Base-by-base conservation (phyloP, 768 basidiomycete genomes). In the Tricholoma flavovirens region DNA sequence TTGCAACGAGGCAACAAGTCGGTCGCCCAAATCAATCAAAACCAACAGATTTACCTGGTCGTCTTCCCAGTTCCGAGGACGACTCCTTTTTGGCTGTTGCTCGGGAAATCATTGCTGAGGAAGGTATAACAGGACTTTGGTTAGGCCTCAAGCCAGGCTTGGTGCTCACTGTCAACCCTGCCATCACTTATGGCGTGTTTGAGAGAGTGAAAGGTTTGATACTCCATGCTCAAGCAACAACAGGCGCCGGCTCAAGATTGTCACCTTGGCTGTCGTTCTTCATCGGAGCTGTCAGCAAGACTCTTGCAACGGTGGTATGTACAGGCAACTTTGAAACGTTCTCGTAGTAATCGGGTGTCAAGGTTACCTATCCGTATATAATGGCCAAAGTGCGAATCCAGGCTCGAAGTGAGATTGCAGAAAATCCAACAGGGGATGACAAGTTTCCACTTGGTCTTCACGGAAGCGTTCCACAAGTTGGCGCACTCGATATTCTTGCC, bases 301-400 rank as follows among this genome's bases (percentile, higher is more conserved):
- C 90, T 4, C 79, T 99, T 52, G 97, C 97, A 9, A 99, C 97
- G 2, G 77, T 99, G 33, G 97, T 96, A 70, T 56, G 88, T 80
- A 17, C 49, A 42, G 33, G 11, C 33, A 54, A 30, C 3, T 49
- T 49, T 38, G 19, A 52, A 26, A 48, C 57, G 5, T 33, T 60
- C 35, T 26, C 50, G 48, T 33, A 51, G 24, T 53, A 7, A 26
- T 32, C 26, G 35, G 30, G 19, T 17, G 15, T 49, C 19, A 62
- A 94, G 93, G 90, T 93, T 26, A 96, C 93, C 2, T 96, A 95
- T 66, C 93, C 93, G 0, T 94, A 95, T 67, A 94, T 94, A 62
- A 93, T 93, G 90, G 91, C 90, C 48, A 98, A 98, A 77, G 93
- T 98, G 30, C 83, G 95, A 52, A 88, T 98, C 26, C 96, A 98